These are phyloP conservation scores for Epichloe brachyelytri DNA, from an alignment of 2,329 filamentous ascomycete genomes.

Conservation along the genomic window DNA sequence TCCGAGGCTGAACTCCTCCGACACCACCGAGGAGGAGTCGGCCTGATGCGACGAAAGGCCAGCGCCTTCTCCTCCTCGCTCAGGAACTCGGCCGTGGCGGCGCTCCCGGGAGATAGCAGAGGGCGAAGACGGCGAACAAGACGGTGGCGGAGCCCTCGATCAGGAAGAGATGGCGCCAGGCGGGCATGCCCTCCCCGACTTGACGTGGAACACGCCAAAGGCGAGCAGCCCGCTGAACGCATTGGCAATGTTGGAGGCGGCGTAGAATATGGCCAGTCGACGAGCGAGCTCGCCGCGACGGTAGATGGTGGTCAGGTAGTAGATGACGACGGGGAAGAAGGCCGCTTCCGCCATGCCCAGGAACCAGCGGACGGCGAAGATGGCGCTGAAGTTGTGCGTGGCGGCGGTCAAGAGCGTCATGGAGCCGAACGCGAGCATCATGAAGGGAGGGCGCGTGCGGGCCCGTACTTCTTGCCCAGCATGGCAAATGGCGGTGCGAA, in stretches of 20 bases:
- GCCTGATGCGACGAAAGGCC: conserved; percentile 63
- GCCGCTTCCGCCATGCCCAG: conserved; percentile 42
- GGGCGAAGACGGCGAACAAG: conserved; percentile 49
- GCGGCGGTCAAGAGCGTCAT: conserved; percentile 48
- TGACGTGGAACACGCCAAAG: conserved; percentile 36
- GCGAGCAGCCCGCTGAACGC: conserved; percentile 35
- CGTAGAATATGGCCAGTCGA: conserved; percentile 55
- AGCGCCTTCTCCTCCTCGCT: conserved; percentile 52
- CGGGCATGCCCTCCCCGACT: conserved; percentile 19
- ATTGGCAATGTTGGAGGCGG: conserved; percentile 60
- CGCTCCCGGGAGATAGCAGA: conserved; percentile 55
- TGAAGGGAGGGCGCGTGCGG: conserved; percentile 49
- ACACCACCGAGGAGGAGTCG: conserved; percentile 53
- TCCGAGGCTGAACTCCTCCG: conserved; percentile 36
- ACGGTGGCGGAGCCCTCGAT: conserved; percentile 46
- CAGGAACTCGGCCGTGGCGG: conserved; percentile 52
- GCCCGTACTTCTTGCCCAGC: conserved; percentile 58
- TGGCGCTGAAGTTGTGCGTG: conserved; percentile 33
- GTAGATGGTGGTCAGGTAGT: conserved; percentile 40
- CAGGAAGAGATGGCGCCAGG: conserved; percentile 40
- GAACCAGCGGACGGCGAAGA: conserved; percentile 37
- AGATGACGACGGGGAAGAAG: conserved; percentile 41
- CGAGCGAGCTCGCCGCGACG: conserved; percentile 32
- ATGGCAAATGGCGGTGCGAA: conserved; percentile 48
- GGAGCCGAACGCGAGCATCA: conserved; percentile 61